Conservation (phyloP, 1,284 basidiomycete species). For the Moniliophthora roreri region DNA sequence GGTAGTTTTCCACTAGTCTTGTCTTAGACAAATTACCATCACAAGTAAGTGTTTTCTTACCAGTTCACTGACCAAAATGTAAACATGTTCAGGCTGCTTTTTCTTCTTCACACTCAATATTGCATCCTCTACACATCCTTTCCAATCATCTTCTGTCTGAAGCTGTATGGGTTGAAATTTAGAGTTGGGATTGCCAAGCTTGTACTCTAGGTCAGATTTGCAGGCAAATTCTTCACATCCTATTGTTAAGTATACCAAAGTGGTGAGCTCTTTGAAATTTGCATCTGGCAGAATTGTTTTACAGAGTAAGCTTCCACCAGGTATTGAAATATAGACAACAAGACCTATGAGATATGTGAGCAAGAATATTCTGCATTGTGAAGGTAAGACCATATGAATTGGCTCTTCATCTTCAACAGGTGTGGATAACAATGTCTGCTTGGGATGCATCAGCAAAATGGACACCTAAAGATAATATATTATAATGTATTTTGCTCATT, state of each 20-base stretch:
- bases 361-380: no score
- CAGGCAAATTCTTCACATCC: not conserved
- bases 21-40: no score
- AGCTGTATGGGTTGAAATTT: not conserved
- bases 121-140: not conserved
- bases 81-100: not conserved
- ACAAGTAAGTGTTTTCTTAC: not conserved
- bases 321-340: not conserved
- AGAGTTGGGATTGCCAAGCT: not conserved
- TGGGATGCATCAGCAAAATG: no score
- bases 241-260: not conserved
- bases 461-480: no score
- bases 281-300: not conserved
- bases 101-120: not conserved
- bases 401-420: no score
- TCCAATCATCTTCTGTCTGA: not conserved
- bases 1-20: no score
- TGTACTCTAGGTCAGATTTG: not conserved
- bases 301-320: not conserved
- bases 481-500: no score
- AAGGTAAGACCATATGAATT: no score
- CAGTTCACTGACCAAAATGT: not conserved
- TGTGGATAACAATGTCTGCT: no score
- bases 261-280: not conserved
- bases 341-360: no score